Conservation (phyloP, 192 early-diverging fungal genomes). For the Irineochytrium annulatum region DNA sequence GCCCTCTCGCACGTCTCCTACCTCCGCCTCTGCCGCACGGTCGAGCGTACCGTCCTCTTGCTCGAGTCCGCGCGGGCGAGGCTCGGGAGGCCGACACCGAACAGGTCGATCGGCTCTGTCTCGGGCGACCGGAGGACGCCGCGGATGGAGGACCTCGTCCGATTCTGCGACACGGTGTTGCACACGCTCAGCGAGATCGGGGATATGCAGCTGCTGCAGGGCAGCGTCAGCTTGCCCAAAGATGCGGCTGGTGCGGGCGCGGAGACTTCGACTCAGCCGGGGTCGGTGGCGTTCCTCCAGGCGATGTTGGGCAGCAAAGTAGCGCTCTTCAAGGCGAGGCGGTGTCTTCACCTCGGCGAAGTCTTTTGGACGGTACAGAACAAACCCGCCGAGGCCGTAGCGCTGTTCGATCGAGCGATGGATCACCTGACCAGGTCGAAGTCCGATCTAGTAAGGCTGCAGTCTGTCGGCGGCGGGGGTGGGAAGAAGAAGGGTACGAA, state of each 20-base stretch:
- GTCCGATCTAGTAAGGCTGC: slow-evolving; percentile 27
- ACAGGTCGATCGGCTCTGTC: neutral
- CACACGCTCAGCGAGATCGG: slow-evolving; percentile 51
- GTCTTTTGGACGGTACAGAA: slow-evolving; percentile 17
- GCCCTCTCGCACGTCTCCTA: slow-evolving; percentile 58
- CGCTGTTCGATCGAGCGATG: slow-evolving; percentile 56
- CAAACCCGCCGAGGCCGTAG: slow-evolving; percentile 50
- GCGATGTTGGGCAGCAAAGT: slow-evolving; percentile 45
- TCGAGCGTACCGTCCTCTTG: slow-evolving; percentile 56
- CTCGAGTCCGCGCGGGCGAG: slow-evolving; percentile 38
- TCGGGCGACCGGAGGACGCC: slow-evolving; percentile 31
- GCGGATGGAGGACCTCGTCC: slow-evolving; percentile 60
- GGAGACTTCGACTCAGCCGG: slow-evolving; percentile 51
- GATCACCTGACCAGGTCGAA: slow-evolving; percentile 47
- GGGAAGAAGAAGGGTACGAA: too few relatives aligned
- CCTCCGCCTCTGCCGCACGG: slow-evolving; percentile 42
- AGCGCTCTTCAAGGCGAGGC: slow-evolving; percentile 52
- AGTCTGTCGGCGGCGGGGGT: neutral
- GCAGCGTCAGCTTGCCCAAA: too few relatives aligned
- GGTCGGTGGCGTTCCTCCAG: slow-evolving; percentile 40
- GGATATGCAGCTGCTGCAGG: too few relatives aligned
- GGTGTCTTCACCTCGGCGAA: slow-evolving; percentile 30
- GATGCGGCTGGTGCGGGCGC: too few relatives aligned
- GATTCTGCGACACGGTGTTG: slow-evolving; percentile 51
- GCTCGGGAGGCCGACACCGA: slow-evolving; percentile 4